A percentile compares a stretch with the other conserved stretches of the same genome.
Conservation (phyloP, 2,329 filamentous ascomycete species). For the Berkeleyomyces rouxiae region DNA sequence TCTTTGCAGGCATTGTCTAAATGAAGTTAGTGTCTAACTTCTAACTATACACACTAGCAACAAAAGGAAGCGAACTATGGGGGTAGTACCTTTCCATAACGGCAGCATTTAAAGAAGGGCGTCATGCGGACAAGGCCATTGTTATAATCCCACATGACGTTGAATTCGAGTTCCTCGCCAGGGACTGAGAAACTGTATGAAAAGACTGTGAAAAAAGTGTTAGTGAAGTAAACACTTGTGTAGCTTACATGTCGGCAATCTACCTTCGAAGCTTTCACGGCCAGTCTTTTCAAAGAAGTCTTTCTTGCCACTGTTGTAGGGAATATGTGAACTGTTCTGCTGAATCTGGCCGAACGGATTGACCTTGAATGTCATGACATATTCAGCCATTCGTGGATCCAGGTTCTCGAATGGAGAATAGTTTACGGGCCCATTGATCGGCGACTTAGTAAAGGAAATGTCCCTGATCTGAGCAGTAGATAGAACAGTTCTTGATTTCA, state of each 20-base stretch:
- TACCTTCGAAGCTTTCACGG: constrained; percentile 77
- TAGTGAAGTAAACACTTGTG: not conserved
- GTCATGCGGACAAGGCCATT: constrained; percentile 87
- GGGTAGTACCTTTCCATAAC: constrained; percentile 61
- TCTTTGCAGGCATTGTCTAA: constrained; percentile 77
- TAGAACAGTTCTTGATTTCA: not conserved
- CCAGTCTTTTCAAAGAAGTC: constrained; percentile 74
- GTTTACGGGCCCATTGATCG: constrained; percentile 44
- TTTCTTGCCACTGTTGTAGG: constrained; percentile 91
- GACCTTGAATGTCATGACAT: constrained; percentile 49
- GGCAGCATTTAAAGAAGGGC: constrained; percentile 81
- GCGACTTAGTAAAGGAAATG: constrained; percentile 7
- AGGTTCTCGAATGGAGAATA: constrained; percentile 58
- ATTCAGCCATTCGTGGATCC: constrained; percentile 36
- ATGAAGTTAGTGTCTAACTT: not conserved
- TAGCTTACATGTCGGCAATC: constrained; percentile 10
- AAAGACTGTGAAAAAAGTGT: constrained; percentile 40
- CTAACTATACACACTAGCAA: not conserved
- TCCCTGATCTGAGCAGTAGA: constrained; percentile 19
- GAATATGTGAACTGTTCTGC: constrained; percentile 57
- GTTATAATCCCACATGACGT: constrained; percentile 95
- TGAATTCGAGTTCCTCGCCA: constrained; percentile 47
- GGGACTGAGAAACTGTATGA: constrained; percentile 67
- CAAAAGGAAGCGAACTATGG: not conserved
- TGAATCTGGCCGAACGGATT: constrained; percentile 47